Evolutionary conservation across 2,329 filamentous ascomycete genomes (phyloP).

Genomic region (Pezicula radicicola): DNA sequence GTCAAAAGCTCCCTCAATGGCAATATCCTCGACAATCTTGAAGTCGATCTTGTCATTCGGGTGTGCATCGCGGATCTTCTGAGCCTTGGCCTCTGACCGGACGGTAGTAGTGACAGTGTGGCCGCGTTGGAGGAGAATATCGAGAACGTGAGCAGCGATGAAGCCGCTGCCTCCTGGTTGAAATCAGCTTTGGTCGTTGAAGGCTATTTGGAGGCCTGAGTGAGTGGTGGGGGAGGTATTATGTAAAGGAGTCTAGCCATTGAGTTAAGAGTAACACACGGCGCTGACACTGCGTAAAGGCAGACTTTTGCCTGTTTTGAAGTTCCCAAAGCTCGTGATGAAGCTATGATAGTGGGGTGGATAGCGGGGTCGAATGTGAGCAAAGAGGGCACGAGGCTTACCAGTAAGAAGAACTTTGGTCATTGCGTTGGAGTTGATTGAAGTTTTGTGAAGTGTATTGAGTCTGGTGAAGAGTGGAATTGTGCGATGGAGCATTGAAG

Average conservation of each 20-base stretch:
- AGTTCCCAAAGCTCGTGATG: too few species aligned
- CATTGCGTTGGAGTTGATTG: constrained; percentile 5
- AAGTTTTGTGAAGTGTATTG: background rate
- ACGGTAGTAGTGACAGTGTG: constrained; percentile 41
- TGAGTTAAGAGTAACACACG: too few species aligned
- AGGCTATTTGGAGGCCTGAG: too few species aligned
- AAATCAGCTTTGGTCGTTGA: background rate
- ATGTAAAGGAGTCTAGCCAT: too few species aligned
- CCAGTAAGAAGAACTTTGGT: constrained; percentile 21
- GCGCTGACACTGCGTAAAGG: background rate
- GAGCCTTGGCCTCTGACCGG: constrained; percentile 44
- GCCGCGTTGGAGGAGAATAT: constrained; percentile 37
- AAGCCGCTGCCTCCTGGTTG: constrained; percentile 47
- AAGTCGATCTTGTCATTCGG: constrained; percentile 53
- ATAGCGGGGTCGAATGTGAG: constrained; percentile 6
- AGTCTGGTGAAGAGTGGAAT: background rate
- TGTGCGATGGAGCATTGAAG: background rate
- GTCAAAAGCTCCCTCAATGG: constrained; percentile 66
- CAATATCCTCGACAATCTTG: constrained; percentile 69
- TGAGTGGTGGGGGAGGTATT: too few species aligned
- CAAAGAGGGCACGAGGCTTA: background rate
- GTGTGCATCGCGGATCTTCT: constrained; percentile 38
- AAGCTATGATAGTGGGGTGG: constrained; percentile 8
- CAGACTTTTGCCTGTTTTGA: background rate
- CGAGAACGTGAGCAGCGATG: constrained; percentile 51